Evolutionary conservation across 257 asterid genomes (phyloP), one percentile per base, ranked within the genome.

Genomic region (Primulina huaijiensis): DNA sequence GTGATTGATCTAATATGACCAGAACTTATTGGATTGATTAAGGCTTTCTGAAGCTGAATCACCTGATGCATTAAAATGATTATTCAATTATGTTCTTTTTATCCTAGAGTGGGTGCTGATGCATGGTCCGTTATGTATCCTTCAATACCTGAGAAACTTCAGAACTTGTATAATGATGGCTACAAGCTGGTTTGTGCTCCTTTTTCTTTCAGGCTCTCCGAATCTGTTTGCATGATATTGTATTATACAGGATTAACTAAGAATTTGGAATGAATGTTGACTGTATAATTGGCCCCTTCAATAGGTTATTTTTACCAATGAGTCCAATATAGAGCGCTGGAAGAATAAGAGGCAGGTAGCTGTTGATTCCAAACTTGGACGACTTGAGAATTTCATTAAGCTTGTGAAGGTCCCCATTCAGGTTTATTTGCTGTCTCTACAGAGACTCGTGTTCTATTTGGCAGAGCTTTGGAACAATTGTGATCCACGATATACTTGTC

Each of bases 71-170:
- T 19, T 65, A 50, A 46, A 62, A 8, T 58, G 30, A 68, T 30
- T n/a, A 50, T 7, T 64, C 38, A 1, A 56, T 65, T 65, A 67
- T 59, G 55, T 57, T 35, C 27, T 69, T 76, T 20, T 69, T 63
- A 67, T 64, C 79, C 65, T 77, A 93, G 97, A 81, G 71, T 79
- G 67, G 99, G 99, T 66, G 95, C 97, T 8, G 92, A 91, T 84
- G 96, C 96, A 46, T 94, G 99, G 99, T 89, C 99, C 69, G 89
- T 94, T 72, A 91, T 94, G 99, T 82, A 89, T 76, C 88, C 96
- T 69, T 85, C 93, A 74, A 88, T 91, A 71, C 97, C 97, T 16
- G 92, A 89, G 85, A 94, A 87, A 84, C 93, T 94, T 76, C 91
- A 89, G 81, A 80, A 78, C 75, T 79, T 94, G 72, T 89, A 88